Evolutionary conservation across 768 basidiomycete species (phyloP).

Genomic region (Antrodiella citrinella): DNA sequence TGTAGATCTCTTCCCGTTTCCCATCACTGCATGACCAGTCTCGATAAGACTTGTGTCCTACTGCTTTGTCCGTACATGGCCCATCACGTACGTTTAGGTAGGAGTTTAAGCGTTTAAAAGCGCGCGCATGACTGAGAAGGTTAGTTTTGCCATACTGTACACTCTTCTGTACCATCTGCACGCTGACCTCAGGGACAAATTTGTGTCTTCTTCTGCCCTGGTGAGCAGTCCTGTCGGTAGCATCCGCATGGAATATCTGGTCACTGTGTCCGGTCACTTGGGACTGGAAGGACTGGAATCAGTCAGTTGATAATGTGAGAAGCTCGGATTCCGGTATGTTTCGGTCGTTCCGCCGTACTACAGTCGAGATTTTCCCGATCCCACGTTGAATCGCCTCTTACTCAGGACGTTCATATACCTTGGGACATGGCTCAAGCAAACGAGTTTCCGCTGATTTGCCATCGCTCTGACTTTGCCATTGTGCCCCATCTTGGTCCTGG

Average conservation of each 20-base stretch:
- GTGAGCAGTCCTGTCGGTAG: neutral
- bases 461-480: neutral
- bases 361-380: conserved; percentile 22
- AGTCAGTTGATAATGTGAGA: conserved; percentile 18
- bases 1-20: neutral
- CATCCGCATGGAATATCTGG: neutral
- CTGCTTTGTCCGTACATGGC: neutral
- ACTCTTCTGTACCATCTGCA: neutral
- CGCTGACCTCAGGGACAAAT: neutral
- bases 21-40: neutral
- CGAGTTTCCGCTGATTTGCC: conserved; percentile 1
- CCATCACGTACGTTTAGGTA: neutral
- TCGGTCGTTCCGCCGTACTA: conserved; percentile 11
- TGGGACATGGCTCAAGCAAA: neutral
- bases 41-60: neutral
- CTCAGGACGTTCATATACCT: neutral
- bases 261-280: neutral
- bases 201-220: neutral
- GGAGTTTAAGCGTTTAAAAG: neutral
- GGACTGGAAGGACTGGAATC: neutral
- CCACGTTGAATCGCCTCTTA: conserved; percentile 7
- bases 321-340: conserved; percentile 13
- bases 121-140: neutral
- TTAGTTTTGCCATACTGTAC: neutral
- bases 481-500: neutral